Conservation (phyloP, 768 basidiomycete genomes). For the Postia placenta region DNA sequence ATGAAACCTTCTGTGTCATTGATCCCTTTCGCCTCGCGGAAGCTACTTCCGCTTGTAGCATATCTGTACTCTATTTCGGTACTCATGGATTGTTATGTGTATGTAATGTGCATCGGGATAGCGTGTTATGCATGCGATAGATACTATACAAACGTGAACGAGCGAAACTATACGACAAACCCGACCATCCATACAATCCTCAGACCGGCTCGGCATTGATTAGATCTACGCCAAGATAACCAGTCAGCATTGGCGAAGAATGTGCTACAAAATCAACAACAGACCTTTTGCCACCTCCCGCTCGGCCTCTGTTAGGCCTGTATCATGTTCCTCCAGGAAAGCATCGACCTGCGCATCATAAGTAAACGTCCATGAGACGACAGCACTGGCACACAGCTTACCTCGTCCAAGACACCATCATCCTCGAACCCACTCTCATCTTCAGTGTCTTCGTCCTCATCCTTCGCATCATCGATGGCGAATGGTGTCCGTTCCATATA, state of each 20-base stretch:
- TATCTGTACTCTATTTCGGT: background rate
- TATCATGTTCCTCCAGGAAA: conserved; percentile 91
- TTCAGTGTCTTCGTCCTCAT: conserved; percentile 67
- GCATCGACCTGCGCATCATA: conserved; percentile 64
- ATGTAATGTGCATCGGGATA: conserved; percentile 8
- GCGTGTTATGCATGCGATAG: conserved; percentile 11
- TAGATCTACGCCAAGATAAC: conserved; percentile 35
- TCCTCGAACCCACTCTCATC: conserved; percentile 46
- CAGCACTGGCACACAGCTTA: conserved; percentile 27
- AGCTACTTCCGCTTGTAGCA: background rate
- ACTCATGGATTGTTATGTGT: background rate
- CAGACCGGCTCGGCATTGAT: conserved; percentile 56
- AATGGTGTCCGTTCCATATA: conserved; percentile 90
- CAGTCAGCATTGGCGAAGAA: background rate
- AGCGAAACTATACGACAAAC: conserved; percentile 5
- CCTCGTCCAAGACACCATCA: conserved; percentile 87
- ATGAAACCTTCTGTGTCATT: background rate
- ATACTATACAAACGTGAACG: conserved; percentile 13
- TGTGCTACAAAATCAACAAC: conserved; percentile 12
- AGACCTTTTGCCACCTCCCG: conserved; percentile 71
- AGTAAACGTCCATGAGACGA: background rate
- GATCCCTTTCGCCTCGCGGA: too few relatives aligned
- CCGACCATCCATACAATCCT: conserved; percentile 1
- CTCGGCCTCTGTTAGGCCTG: conserved; percentile 75
- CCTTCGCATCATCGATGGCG: conserved; percentile 92